Percentiles rank a stretch among this genome's conserved stretches.
Conservation (phyloP, 441 rosid species). For the Bocquillonia castaneifolia region DNA sequence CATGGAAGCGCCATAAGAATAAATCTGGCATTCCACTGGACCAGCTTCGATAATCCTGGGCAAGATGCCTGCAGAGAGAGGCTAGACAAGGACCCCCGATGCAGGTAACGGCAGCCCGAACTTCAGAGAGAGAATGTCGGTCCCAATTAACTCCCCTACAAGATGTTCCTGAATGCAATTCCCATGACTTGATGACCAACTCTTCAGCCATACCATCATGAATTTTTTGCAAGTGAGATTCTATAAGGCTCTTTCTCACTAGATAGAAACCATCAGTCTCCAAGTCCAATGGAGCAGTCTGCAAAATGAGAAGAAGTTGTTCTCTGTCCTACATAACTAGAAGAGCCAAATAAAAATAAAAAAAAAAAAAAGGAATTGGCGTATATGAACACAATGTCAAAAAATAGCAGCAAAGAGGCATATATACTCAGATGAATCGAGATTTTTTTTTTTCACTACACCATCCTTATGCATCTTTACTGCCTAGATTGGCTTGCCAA, state of each 20-base stretch:
- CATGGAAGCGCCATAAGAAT: slow-evolving; percentile 79
- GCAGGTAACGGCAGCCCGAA: slow-evolving; percentile 80
- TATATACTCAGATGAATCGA: neutral
- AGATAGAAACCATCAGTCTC: slow-evolving; percentile 65
- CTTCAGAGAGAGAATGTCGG: slow-evolving; percentile 58
- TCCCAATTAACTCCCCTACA: slow-evolving; percentile 86
- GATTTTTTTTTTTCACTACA: too few species aligned
- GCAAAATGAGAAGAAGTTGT: slow-evolving; percentile 19
- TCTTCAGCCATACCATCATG: slow-evolving; percentile 77
- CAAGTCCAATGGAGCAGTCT: slow-evolving; percentile 86
- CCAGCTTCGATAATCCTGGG: slow-evolving; percentile 85
- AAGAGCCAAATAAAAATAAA: too few species aligned
- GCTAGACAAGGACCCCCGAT: slow-evolving; percentile 71
- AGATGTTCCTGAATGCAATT: slow-evolving; percentile 56
- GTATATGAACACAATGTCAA: neutral
- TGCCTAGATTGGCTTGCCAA: neutral
- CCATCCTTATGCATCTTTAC: neutral
- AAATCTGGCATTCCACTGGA: slow-evolving; percentile 96
- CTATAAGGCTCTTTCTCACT: slow-evolving; percentile 50
- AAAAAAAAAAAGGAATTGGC: neutral
- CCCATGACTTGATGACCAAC: slow-evolving; percentile 71
- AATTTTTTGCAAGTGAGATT: slow-evolving; percentile 54
- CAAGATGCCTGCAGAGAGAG: slow-evolving; percentile 58
- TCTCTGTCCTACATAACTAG: too few species aligned
- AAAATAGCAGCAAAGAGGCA: neutral